Base-by-base conservation (phyloP, 2,329 filamentous ascomycete genomes). In the Diaporthe destruens region DNA sequence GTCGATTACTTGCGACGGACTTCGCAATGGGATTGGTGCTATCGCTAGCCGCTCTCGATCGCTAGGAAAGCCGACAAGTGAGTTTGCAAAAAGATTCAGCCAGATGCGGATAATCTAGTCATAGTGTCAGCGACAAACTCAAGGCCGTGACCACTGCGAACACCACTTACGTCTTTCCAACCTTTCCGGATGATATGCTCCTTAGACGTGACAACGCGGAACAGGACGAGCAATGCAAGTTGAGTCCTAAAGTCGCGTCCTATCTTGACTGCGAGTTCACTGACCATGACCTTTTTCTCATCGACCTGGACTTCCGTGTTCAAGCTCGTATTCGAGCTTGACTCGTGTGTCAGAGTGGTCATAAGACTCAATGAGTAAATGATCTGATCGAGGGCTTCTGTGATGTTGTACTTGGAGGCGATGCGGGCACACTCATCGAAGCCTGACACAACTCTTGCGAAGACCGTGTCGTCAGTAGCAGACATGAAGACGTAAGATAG, bases 401-500 rank as follows among this genome's bases (percentile, higher is more conserved):
- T 93, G 77, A 97, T 87, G 16, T 89, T 89, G 81, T 98, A 96
- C 78, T 91, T 93, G 9, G 94, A 91, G 7, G 96, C 96, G 76
- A 99, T 97, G 73, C 94, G 92, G 23, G 96, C 95, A 80, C 96
- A 98, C 81, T 99, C 96, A 77, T 98, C 94, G 79, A 99, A 99
- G 1, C 96, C 96, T 61, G 94, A 94, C 36, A 98, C 94, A 23
- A 99, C 93, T 73, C 96, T 91, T 47, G 94, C 94, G 80, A 98
- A 99, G 3, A 99, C 96, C 0, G 96, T 88, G 80, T 99, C 96
- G 79, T 99, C 97, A 0, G 95, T 97, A 20, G 97, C 97, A 47
- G 96, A 98, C 92, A 98, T 97, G 85, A 99, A 99, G 4, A 99
- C 96, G 80, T 98, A 99, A 16, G 96, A 97, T 70, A 99, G 85